phyloP scores from a whole-genome alignment of 495 filamentous ascomycete genomes.

The Xylaria flabelliformis region DNA sequence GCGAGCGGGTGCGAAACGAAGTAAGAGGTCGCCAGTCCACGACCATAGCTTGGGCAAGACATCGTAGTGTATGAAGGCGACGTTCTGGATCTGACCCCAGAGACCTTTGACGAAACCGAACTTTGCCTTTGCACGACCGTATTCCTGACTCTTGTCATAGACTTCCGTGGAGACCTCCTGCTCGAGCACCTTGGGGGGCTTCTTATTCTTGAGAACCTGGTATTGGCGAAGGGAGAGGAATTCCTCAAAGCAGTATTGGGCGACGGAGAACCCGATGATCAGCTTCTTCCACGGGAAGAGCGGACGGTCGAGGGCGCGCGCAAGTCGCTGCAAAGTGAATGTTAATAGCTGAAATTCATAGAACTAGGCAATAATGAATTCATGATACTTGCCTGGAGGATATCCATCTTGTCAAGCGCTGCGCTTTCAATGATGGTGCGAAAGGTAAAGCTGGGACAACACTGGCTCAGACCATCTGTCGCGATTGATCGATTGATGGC shows the following conservation, averaged over 20 bases:
- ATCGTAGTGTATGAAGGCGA: constrained; percentile 87
- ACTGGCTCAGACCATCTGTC: constrained; percentile 16
- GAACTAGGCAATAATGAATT: too few species aligned
- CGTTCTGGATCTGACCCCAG: constrained; percentile 84
- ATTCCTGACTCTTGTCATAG: constrained; percentile 95
- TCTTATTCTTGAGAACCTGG: constrained; percentile 76
- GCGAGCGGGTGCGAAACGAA: constrained; percentile 72
- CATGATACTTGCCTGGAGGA: constrained; percentile 55
- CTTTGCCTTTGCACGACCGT: constrained; percentile 92
- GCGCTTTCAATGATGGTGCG: constrained; percentile 1
- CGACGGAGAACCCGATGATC: constrained; percentile 89
- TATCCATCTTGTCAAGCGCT: constrained; percentile 49
- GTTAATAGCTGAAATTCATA: background rate
- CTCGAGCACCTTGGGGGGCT: constrained; percentile 81
- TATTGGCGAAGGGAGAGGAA: constrained; percentile 89
- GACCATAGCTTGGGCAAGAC: constrained; percentile 89
- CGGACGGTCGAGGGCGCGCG: constrained; percentile 85
- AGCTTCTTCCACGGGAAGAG: constrained; percentile 97
- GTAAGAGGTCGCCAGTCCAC: constrained; percentile 74
- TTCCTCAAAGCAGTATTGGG: constrained; percentile 85
- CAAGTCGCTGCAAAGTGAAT: constrained; percentile 70
- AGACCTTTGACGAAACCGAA: constrained; percentile 80
- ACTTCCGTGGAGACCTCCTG: constrained; percentile 87
- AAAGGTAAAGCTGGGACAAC: background rate
- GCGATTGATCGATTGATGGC: constrained; percentile 18